These are phyloP conservation scores for Planoprotostelium fungivorum DNA, from an alignment of 78 protist species.

Conservation along the genomic window DNA sequence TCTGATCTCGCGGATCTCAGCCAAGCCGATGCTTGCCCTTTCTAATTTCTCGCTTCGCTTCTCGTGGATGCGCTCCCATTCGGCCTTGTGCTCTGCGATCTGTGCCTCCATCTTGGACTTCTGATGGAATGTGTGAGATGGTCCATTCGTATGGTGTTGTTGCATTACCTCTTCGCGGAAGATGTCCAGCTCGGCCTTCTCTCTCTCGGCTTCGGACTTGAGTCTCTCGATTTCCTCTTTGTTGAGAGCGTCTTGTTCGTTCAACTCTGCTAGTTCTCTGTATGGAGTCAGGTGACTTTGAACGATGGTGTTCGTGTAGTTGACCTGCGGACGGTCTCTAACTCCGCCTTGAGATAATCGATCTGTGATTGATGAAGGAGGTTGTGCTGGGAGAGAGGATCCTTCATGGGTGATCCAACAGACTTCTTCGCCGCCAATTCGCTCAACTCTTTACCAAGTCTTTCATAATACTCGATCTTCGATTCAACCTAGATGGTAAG, in stretches of 20 bases:
- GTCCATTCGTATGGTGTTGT: too few species aligned
- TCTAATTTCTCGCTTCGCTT: background rate
- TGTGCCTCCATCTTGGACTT: too few species aligned
- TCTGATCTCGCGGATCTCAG: too few species aligned
- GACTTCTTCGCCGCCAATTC: background rate
- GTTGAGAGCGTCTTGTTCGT: background rate
- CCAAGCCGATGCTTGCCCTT: background rate
- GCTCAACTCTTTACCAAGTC: background rate
- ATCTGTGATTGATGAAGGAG: background rate
- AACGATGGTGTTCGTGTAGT: background rate
- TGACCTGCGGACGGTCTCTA: background rate
- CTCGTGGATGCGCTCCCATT: background rate
- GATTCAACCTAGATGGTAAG: background rate
- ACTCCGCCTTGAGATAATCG: background rate
- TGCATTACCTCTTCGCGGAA: too few species aligned
- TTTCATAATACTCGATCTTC: background rate
- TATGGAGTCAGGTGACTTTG: background rate
- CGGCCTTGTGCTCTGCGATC: background rate
- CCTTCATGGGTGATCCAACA: background rate
- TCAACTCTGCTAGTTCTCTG: background rate
- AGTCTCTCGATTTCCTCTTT: too few species aligned
- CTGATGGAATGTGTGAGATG: too few species aligned
- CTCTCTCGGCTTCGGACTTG: background rate
- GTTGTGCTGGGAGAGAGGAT: background rate
- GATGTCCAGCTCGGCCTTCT: background rate